Evolutionary conservation across 352 stramenopile species (phyloP), one percentile per base, ranked within the genome.

Genomic region (Pythium angustatum): DNA sequence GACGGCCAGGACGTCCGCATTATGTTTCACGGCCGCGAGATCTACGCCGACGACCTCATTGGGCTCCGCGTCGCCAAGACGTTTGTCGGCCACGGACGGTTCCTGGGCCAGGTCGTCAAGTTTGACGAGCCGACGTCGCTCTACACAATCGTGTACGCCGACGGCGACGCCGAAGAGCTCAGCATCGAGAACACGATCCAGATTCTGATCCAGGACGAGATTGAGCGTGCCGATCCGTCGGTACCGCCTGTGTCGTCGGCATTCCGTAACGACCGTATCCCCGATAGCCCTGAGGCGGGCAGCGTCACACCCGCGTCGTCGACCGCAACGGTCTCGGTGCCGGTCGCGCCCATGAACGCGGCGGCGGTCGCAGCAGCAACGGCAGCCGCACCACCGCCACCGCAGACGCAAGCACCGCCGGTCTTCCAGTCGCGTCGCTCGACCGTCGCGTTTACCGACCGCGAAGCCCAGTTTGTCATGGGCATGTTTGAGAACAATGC

Each of bases 61-160:
- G 86, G 86, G 0, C 62, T 93, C 17, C 84, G 86, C n/a, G 85
- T 95, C 2, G 83, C 83, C 56, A 95, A 95, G 67, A 91, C 82
- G 26, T 93, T 95, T 66, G 79, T 77, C 24, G 81, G 83, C 5
- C 71, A 90, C 49, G 86, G 86, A n/a, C 78, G 84, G 6, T 95
- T 95, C 53, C 58, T 95, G n/a, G 86, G 86, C 1, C 85, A 94
- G 68, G 77, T 95, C 5, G 81, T 95, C 50, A 93, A 92, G 62
- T 95, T 92, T 63, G 84, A 95, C 70, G 75, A 84, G n/a, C 69
- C 72, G 3, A 76, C 73, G 45, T 65, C 75, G 36, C 52, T 85
- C 24, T 95, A 91, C 53, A 95, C 86, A 10, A 74, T 93, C n/a
- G 84, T 93, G 14, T 95, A 95, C 62, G 86, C 82, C 0, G 86